Base-by-base conservation (phyloP, 306 rosid species). In the Benincasa hispida region DNA sequence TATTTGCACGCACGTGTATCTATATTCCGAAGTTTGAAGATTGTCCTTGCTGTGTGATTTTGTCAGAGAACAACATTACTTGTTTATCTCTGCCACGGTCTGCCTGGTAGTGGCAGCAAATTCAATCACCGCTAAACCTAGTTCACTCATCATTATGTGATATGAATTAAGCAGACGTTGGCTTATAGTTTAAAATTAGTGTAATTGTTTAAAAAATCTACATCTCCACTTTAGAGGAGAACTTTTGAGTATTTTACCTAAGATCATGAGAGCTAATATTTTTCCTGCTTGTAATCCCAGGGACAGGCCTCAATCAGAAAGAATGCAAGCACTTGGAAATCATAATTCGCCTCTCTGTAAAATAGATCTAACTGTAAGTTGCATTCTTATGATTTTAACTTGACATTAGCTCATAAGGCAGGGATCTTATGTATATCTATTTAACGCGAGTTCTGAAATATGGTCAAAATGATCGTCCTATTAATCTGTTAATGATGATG, bases 341-440 rank as follows among this genome's bases (percentile, higher is more conserved):
- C 94, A 77, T 82, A 88, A 85, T 75, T 92, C 98, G n/a, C 96
- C 91, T 15, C 79, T 90, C 57, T 51, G 88, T 80, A 80, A 72
- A 76, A 77, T 92, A 75, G 97, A 95, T 88, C 85, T 95, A 81
- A 85, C 77, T 83, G 99, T 92, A 84, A 85, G 99, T 86, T 85
- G 76, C 67, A 61, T 61, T 56, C 66, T n/a, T 66, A 66, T 59
- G 55, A 34, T 66, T 62, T 48, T 55, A 27, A 25, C 65, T 76
- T 60, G 72, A 18, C 66, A n/a, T 58, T 30, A 18, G 41, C 32
- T 74, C 34, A 55, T 25, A 47, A 69, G 37, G 35, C 37, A 32
- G 35, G 5, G 5, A 48, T 34, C 59, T 27, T 25, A 27, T 48
- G 2, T 27, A 72, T 72, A 10, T 72, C 11, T 48, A 25, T 72